Evolutionary conservation across 1,284 basidiomycete genomes (phyloP), one percentile per base, ranked within the genome.

Genomic region (Coniferiporia weirii): DNA sequence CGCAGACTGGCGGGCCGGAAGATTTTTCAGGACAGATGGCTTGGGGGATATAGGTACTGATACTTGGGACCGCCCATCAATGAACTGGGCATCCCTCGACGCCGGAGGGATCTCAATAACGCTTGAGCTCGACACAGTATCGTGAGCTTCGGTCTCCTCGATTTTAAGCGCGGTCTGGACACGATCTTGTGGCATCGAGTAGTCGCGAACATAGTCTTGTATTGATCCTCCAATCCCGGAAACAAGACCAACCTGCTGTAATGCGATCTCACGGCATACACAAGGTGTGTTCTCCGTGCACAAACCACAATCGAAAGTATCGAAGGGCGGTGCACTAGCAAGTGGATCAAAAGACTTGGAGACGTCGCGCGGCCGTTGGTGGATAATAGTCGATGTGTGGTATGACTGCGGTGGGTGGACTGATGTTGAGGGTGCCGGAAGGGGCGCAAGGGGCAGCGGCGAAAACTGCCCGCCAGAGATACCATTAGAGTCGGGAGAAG

Each of bases 1-100:
- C 7, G 90, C 78, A 1, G 89, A 83, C 66, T 91, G 86, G 67
- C 87, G 91, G 17, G 84, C 80, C 45, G 89, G 89, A 1, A 89
- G 77, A 66, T 89, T 85, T 62, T 91, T 87, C 36, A 91, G 76
- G 63, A 89, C 87, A 46, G 84, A 90, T 19, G 66, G 59, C 7
- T 66, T 47, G 27, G 50, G 43, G n/a, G 45, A 40, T 15, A 15
- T 40, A 40, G 38, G 15, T 40, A 10, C 38, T 40, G 15, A 15
- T 12, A 7, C 15, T 15, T 7, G 38, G 38, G 38, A 40, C 38
- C 12, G 9, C 15, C 12, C 36, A 22, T 44, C 19, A 12, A 32
- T 8, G 46, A 38, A 6, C 32, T 56, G 27, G 19, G 34, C 45
- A 43, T 43, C 48, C 38, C 43, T 52, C 36, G 46, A 34, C 12